These are phyloP conservation scores for Erythrophleum ivorense DNA, from an alignment of 331 rosid genomes.

Conservation along the genomic window DNA sequence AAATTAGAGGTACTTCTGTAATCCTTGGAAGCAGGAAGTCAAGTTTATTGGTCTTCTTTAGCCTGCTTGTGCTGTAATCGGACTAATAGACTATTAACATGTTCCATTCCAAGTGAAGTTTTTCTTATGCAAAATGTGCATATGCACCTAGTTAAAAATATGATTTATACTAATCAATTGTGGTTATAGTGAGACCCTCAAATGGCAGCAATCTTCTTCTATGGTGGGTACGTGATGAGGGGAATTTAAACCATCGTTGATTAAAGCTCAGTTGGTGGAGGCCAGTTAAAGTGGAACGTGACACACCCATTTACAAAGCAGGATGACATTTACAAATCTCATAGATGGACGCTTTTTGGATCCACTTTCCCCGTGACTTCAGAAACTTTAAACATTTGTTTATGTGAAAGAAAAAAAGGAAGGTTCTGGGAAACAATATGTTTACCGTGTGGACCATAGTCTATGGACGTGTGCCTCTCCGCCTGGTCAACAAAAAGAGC, in stretches of 20 bases:
- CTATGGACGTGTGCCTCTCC: slow-evolving; percentile 12
- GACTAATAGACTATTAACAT: slow-evolving; percentile 7
- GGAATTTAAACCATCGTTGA: too few species aligned
- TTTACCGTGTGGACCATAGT: slow-evolving; percentile 38
- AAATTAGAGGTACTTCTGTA: too few species aligned
- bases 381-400: slow-evolving; percentile 42
- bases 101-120: not conserved
- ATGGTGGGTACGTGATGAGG: slow-evolving; percentile 15
- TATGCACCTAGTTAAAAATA: not conserved
- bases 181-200: not conserved
- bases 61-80: not conserved
- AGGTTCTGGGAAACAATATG: slow-evolving; percentile 38
- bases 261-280: not conserved
- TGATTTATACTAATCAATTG: slow-evolving; percentile 7
- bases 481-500: slow-evolving; percentile 16
- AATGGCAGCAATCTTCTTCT: slow-evolving; percentile 10
- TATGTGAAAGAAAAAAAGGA: not conserved
- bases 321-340: slow-evolving; percentile 53
- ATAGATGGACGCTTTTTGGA: slow-evolving; percentile 33
- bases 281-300: slow-evolving; percentile 43
- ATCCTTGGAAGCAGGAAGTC: too few species aligned
- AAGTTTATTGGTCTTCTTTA: not conserved
- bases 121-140: slow-evolving; percentile 20
- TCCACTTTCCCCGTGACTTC: slow-evolving; percentile 51
- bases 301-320: slow-evolving; percentile 34